Percentiles rank a stretch among this genome's conserved stretches.
Evolutionary conservation across 805 yeast species (phyloP).

Genomic region (Blastobotrys terrestris): DNA sequence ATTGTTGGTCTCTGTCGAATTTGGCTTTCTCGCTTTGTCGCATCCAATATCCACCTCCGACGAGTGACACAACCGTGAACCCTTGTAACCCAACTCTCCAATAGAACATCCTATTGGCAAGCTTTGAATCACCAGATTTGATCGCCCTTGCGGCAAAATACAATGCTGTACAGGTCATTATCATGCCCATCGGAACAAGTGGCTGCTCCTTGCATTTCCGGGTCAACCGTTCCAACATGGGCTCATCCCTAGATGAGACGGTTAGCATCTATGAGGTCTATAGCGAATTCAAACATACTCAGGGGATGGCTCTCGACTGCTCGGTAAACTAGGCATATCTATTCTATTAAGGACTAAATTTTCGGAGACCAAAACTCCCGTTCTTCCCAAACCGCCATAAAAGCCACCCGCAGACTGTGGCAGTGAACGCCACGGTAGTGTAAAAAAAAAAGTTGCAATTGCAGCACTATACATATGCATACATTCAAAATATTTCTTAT

Average conservation of each 20-base stretch:
- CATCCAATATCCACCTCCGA: slow-evolving; percentile 62
- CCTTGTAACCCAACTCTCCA: slow-evolving; percentile 88
- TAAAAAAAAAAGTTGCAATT: no score
- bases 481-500: no score
- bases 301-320: neutral
- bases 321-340: neutral
- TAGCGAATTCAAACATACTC: neutral
- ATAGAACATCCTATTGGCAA: slow-evolving; percentile 81
- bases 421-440: no score
- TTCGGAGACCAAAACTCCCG: no score
- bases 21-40: slow-evolving; percentile 12
- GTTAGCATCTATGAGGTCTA: neutral
- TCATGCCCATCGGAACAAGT: slow-evolving; percentile 74
- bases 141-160: slow-evolving; percentile 70
- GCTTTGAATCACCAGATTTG: slow-evolving; percentile 60
- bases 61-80: slow-evolving; percentile 72
- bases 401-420: no score
- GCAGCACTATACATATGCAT: no score
- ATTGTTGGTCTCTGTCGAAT: slow-evolving; percentile 49
- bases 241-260: slow-evolving; percentile 10
- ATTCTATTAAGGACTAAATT: neutral
- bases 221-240: slow-evolving; percentile 16
- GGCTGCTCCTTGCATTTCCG: slow-evolving; percentile 76
- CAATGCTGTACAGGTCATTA: slow-evolving; percentile 77
- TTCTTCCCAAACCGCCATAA: no score